Conservation (phyloP, 306 rosid genomes). For the Cyclanthera cordifolia region DNA sequence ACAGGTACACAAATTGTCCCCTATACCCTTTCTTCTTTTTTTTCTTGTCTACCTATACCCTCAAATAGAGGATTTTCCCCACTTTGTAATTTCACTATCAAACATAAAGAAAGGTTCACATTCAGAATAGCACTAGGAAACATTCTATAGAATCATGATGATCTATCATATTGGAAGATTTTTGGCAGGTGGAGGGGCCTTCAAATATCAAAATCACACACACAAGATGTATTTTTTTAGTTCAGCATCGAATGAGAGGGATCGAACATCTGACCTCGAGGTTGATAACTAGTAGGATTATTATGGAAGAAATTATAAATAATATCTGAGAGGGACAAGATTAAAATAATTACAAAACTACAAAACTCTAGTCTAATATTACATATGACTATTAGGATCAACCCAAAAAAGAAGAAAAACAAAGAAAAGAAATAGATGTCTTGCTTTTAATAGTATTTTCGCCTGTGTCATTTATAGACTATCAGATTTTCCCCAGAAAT, state of each 20-base stretch:
- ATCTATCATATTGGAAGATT: neutral
- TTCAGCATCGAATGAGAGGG: too few species aligned
- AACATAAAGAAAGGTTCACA: neutral
- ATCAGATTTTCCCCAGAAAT: constrained; percentile 1
- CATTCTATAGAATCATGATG: neutral
- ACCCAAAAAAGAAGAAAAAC: neutral
- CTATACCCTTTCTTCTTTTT: too few species aligned
- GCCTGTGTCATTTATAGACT: neutral
- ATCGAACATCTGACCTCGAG: too few species aligned
- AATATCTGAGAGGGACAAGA: neutral
- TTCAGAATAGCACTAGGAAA: neutral
- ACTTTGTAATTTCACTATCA: too few species aligned
- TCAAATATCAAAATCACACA: neutral
- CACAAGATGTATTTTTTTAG: neutral
- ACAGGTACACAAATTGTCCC: neutral
- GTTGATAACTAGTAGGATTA: neutral
- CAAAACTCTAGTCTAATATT: neutral
- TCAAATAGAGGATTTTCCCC: too few species aligned
- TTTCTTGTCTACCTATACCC: too few species aligned
- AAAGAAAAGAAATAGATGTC: neutral
- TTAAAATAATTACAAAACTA: neutral
- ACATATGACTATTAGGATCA: neutral
- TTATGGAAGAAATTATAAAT: neutral
- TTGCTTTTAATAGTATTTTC: neutral
- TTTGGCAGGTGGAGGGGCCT: neutral